Evolutionary conservation across 2,329 filamentous ascomycete species (phyloP).

Genomic region (Tothia fuscella): DNA sequence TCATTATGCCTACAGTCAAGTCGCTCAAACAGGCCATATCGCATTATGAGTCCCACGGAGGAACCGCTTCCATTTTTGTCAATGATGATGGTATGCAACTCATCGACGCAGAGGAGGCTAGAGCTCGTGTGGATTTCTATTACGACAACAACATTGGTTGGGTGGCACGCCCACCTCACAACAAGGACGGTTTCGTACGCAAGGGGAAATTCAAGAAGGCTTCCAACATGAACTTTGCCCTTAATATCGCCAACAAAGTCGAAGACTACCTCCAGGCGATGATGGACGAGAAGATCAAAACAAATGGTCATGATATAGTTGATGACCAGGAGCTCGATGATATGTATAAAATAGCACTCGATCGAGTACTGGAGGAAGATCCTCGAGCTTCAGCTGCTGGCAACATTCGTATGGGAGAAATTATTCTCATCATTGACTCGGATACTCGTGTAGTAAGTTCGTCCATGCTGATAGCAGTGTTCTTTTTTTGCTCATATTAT

Average conservation of each 20-base stretch:
- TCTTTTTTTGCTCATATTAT: no score
- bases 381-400: slow-evolving; percentile 60
- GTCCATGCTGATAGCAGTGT: background rate
- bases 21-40: slow-evolving; percentile 10
- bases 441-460: slow-evolving; percentile 13
- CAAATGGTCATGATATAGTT: background rate
- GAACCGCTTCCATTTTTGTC: slow-evolving; percentile 12
- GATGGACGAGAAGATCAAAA: background rate
- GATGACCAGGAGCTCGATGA: slow-evolving; percentile 9
- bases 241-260: slow-evolving; percentile 56
- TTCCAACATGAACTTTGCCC: slow-evolving; percentile 61
- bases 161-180: slow-evolving; percentile 8
- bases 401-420: slow-evolving; percentile 64
- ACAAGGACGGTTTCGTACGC: slow-evolving; percentile 4
- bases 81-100: slow-evolving; percentile 12
- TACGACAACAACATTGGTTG: slow-evolving; percentile 11
- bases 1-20: slow-evolving; percentile 11
- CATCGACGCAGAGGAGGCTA: slow-evolving; percentile 3
- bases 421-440: slow-evolving; percentile 44
- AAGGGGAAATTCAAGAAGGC: no score
- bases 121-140: slow-evolving; percentile 9
- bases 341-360: background rate
- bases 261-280: slow-evolving; percentile 44
- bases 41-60: slow-evolving; percentile 11
- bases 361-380: background rate